Evolutionary conservation across 495 filamentous ascomycete species (phyloP).

Genomic region (Xylaria flabelliformis): DNA sequence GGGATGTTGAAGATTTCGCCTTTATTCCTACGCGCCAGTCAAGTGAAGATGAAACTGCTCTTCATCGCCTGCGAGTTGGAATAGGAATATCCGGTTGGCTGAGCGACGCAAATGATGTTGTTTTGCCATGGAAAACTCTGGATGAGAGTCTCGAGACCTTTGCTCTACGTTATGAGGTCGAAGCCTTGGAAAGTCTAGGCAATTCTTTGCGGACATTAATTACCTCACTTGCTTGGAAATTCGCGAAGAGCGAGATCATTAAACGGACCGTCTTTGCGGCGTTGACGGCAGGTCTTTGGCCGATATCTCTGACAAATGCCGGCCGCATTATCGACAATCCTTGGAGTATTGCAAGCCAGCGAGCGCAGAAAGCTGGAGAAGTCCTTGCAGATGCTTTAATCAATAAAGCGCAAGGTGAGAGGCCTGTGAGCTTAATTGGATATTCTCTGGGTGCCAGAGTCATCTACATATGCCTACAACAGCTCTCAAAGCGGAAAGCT

Average conservation of each 20-base stretch:
- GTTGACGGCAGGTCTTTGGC: conserved; percentile 77
- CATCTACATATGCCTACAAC: conserved; percentile 81
- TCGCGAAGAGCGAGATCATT: conserved; percentile 81
- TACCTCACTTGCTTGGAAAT: conserved; percentile 78
- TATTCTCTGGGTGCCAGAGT: conserved; percentile 92
- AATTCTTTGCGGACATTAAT: conserved; percentile 77
- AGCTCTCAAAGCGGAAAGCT: conserved; percentile 74
- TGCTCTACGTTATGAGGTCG: conserved; percentile 83
- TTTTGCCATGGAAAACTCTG: conserved; percentile 78
- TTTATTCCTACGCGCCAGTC: conserved; percentile 71
- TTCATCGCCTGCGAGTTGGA: conserved; percentile 75
- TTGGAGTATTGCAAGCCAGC: conserved; percentile 81
- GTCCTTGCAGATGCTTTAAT: conserved; percentile 90
- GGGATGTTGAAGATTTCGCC: conserved; percentile 88
- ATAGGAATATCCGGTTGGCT: conserved; percentile 90
- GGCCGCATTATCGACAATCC: conserved; percentile 87
- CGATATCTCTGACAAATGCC: conserved; percentile 78
- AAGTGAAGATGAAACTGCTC: conserved; percentile 44
- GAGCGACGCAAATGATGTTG: conserved; percentile 71
- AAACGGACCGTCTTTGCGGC: conserved; percentile 70
- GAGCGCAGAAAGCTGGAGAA: conserved; percentile 86
- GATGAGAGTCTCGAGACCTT: conserved; percentile 79
- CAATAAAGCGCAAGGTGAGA: conserved; percentile 88
- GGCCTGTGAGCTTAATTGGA: conserved; percentile 86
- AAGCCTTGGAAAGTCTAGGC: conserved; percentile 78